Conservation (phyloP, 2,329 filamentous ascomycete species). For the Dactylonectria estremocensis region DNA sequence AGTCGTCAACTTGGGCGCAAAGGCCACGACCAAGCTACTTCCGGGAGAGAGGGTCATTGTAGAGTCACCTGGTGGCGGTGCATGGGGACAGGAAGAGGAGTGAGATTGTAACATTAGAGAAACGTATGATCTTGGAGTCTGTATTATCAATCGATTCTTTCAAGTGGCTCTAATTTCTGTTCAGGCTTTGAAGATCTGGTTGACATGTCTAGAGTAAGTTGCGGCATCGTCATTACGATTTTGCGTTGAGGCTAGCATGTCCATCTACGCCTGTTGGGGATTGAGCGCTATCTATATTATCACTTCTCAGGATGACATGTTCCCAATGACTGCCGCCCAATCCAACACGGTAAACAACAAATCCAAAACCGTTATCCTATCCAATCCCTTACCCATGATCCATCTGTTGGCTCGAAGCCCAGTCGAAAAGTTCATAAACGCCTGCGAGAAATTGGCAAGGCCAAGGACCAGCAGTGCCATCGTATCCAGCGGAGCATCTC, state of each 20-base stretch:
- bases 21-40: slow-evolving; percentile 41
- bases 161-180: too few species aligned
- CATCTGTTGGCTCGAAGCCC: slow-evolving; percentile 36
- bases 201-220: too few species aligned
- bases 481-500: slow-evolving; percentile 39
- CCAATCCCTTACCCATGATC: slow-evolving; percentile 49
- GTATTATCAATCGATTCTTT: too few species aligned
- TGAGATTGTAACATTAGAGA: too few species aligned
- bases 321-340: slow-evolving; percentile 24
- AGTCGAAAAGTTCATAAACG: slow-evolving; percentile 41
- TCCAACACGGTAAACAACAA: slow-evolving; percentile 42
- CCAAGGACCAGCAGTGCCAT: slow-evolving; percentile 43
- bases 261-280: too few species aligned
- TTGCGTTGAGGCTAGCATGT: too few species aligned
- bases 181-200: too few species aligned
- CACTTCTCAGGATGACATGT: too few species aligned
- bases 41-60: slow-evolving; percentile 47
- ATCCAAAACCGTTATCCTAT: slow-evolving; percentile 45
- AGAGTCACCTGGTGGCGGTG: slow-evolving; percentile 48
- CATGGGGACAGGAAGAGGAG: slow-evolving; percentile 35
- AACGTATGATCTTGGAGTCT: too few species aligned
- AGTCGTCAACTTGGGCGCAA: slow-evolving; percentile 47
- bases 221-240: too few species aligned
- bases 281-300: too few species aligned
- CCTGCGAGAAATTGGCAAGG: slow-evolving; percentile 46